Evolutionary conservation across 164 flowering plant species (phyloP).

Genomic region (Magnolia kwangsiensis): DNA sequence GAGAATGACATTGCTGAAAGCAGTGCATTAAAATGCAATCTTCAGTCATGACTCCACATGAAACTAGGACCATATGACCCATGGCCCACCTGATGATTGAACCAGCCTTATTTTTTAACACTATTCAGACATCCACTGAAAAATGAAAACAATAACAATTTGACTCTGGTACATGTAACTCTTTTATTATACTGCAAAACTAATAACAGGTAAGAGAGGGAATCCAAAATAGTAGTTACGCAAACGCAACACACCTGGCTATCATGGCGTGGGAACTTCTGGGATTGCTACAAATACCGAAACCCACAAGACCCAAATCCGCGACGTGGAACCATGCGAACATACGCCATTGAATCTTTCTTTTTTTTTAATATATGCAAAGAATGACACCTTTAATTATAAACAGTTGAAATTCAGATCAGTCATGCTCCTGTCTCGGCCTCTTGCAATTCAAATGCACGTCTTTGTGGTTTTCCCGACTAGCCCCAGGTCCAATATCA

Average conservation of each 20-base stretch:
- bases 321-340: conserved; percentile 7
- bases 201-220: neutral
- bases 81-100: no score
- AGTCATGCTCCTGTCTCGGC: neutral
- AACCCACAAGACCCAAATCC: conserved; percentile 8
- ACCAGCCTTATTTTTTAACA: no score
- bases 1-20: no score
- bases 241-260: neutral
- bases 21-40: no score
- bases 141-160: no score
- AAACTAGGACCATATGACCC: no score
- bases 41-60: no score
- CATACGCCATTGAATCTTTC: neutral
- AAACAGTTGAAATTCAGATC: neutral
- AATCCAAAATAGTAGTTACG: neutral
- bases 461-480: neutral
- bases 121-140: no score
- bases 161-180: no score
- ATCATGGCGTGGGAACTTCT: conserved; percentile 4
- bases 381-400: neutral
- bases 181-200: neutral
- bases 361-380: neutral
- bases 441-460: neutral
- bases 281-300: conserved; percentile 11
- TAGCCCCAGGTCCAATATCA: neutral